Evolutionary conservation across 441 rosid genomes (phyloP).

Genomic region (Populus hybrid): DNA sequence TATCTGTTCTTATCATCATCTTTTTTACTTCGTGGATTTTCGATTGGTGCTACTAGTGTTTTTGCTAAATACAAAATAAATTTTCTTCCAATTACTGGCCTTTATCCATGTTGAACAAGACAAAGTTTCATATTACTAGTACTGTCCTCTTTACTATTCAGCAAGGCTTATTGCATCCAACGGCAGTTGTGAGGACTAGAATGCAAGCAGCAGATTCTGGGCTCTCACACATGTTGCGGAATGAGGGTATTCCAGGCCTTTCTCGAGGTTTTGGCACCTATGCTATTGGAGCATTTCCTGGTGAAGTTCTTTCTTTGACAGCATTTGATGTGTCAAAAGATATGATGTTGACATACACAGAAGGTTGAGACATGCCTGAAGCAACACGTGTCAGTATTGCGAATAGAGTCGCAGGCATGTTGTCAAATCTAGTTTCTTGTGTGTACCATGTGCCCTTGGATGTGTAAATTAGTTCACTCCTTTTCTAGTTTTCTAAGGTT

Average conservation of each 20-base stretch:
- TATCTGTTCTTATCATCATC: neutral
- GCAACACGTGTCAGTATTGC: conserved; percentile 53
- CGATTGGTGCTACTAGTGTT: neutral
- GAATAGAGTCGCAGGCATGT: conserved; percentile 62
- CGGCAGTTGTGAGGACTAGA: conserved; percentile 56
- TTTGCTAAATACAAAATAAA: neutral
- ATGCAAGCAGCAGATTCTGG: conserved; percentile 58
- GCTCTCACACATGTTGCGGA: conserved; percentile 34
- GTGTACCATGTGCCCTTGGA: conserved; percentile 59
- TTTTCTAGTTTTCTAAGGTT: neutral
- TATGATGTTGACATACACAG: conserved; percentile 39
- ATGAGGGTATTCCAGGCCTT: conserved; percentile 44
- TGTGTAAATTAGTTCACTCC: conserved; percentile 28
- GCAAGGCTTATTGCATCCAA: conserved; percentile 53
- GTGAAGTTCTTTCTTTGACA: conserved; percentile 52
- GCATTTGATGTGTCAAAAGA: conserved; percentile 63
- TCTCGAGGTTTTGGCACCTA: conserved; percentile 62
- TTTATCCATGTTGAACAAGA: conserved; percentile 51
- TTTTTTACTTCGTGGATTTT: neutral
- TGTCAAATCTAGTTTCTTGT: conserved; percentile 56
- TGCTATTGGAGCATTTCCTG: conserved; percentile 57
- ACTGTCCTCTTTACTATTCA: conserved; percentile 59
- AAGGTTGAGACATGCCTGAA: conserved; percentile 40
- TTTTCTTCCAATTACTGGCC: neutral
- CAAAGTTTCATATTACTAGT: conserved; percentile 53